These are phyloP conservation scores for Xylariomycetidae sp. DNA, from an alignment of 2,329 filamentous ascomycete genomes.

Conservation along the genomic window DNA sequence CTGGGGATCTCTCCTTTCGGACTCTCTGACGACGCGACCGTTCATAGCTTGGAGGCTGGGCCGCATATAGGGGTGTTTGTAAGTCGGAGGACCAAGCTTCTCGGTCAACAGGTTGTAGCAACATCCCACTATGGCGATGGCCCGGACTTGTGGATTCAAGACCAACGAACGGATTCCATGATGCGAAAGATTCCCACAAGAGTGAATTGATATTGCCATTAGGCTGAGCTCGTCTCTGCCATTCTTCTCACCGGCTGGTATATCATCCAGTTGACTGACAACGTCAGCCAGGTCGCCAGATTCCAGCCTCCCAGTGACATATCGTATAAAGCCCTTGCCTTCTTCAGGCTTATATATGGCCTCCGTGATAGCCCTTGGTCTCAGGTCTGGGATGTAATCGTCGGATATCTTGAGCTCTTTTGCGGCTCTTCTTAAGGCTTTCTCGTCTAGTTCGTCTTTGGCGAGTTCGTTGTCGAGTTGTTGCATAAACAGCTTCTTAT, in stretches of 20 bases:
- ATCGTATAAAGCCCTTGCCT: conserved; percentile 66
- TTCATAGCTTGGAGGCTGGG: conserved; percentile 61
- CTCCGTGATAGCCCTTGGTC: conserved; percentile 43
- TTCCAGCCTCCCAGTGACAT: conserved; percentile 68
- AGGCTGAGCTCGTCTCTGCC: conserved; percentile 42
- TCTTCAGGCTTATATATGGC: conserved; percentile 50
- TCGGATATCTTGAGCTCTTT: conserved; percentile 26
- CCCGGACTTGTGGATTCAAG: conserved; percentile 75
- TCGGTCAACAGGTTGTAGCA: conserved; percentile 97
- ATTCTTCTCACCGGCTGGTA: conserved; percentile 14
- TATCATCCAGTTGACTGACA: conserved; percentile 25
- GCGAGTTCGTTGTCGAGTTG: conserved; percentile 38
- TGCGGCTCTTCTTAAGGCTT: conserved; percentile 29
- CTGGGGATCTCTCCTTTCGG: conserved; percentile 72
- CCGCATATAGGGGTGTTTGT: conserved; percentile 73
- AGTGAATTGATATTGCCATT: conserved; percentile 93
- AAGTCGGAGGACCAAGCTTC: conserved; percentile 76
- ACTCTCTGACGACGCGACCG: conserved; percentile 62
- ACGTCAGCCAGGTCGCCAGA: conserved; percentile 58
- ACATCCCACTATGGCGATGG: conserved; percentile 94
- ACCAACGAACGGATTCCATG: conserved; percentile 83
- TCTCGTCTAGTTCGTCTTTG: conserved; percentile 35
- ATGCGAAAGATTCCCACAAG: conserved; percentile 95
- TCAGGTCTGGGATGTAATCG: conserved; percentile 38
- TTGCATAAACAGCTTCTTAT: conserved; percentile 71